Conservation (phyloP, 345 rosid species). For the Populus ilicifolia region DNA sequence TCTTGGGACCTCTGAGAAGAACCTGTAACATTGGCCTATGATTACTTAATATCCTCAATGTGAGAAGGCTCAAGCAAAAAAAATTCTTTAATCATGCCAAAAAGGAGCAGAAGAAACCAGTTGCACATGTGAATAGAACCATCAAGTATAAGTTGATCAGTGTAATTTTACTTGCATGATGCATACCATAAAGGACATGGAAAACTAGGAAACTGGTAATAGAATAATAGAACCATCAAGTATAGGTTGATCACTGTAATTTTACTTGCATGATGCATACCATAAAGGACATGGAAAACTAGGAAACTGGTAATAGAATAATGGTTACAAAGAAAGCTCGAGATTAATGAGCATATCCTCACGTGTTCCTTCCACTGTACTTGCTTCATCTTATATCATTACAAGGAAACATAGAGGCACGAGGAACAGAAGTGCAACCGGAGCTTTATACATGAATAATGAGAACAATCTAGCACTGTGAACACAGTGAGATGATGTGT, state of each 20-base stretch:
- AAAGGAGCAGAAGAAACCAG: too few relatives aligned
- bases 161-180: not conserved
- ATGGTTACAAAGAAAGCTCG: not conserved
- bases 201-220: not conserved
- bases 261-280: not conserved
- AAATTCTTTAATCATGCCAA: not conserved
- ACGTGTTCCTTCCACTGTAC: not conserved
- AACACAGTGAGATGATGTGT: not conserved
- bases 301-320: too few relatives aligned
- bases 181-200: not conserved
- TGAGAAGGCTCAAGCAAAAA: not conserved
- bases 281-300: not conserved
- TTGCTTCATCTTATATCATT: not conserved
- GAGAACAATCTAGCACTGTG: not conserved
- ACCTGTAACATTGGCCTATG: slow-evolving; percentile 10
- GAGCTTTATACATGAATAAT: not conserved
- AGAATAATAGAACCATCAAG: not conserved
- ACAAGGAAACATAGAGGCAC: not conserved
- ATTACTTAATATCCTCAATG: not conserved
- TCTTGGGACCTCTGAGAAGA: slow-evolving; percentile 30
- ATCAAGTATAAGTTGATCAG: not conserved
- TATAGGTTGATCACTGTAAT: not conserved
- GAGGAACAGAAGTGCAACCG: not conserved
- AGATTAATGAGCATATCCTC: too few relatives aligned
- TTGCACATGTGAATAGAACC: not conserved